Base-by-base conservation (phyloP, 78 protist species). In the Dictyostelium capitatum region DNA sequence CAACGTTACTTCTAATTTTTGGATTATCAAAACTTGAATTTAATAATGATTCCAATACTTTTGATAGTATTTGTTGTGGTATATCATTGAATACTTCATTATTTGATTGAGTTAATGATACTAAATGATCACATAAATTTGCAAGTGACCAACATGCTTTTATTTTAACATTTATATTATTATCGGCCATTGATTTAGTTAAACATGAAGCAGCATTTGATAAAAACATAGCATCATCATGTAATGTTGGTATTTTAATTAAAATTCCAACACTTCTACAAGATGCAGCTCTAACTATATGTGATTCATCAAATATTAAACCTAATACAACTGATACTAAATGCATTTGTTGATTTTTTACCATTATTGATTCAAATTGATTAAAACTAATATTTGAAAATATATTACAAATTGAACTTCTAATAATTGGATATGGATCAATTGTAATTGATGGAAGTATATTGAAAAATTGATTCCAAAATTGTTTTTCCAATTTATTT, bases 101-200 rank as follows among this genome's bases (percentile, higher is more conserved):
- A 30, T 75, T 53, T 28, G 57, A 48, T 28, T 53, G 43, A 15
- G 48, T 79, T 43, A 79, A 56, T 0, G 84, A 59, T 12, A 87
- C 93, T 4, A 87, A 70, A 65, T 87, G 93, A 28, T 87, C 93
- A 51, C 93, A 87, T 17, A 87, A 70, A 64, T 87, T 87, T 17
- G 93, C 93, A 0, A 87, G 37, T 51, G 93, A 87, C 93, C 93
- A 87, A 77, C 93, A 87, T 20, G 93, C 93, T 32, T 87, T 87
- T 10, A 87, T 87, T 47, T 50, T 74, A 64, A 87, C 75, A 77
- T 87, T 87, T n/a, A 87, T 77, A 54, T 87, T 87, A 12, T 23
- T 41, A 47, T 87, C 93, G n/a, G 47, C 46, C 93, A 87, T 87
- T 64, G 93, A 87, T 77, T 87, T 87, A 1, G 81, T 59, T 6